Conservation (phyloP, 306 rosid species). For the Quercus berberidifolia region DNA sequence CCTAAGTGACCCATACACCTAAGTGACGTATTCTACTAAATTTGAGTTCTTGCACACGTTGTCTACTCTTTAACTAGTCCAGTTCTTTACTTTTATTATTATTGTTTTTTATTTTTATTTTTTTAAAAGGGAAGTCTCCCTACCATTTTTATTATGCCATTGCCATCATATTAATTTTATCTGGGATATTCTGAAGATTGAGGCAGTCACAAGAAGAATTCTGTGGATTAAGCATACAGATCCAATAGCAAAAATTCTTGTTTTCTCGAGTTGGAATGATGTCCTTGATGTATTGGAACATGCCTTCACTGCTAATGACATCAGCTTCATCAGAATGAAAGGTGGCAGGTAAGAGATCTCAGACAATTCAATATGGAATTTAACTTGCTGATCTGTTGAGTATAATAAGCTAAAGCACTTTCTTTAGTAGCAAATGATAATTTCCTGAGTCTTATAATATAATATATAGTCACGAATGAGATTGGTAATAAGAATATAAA, state of each 20-base stretch:
- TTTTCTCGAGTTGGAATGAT: constrained; percentile 95
- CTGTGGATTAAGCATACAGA: constrained; percentile 80
- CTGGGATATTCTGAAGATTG: constrained; percentile 57
- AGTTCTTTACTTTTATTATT: too few relatives aligned
- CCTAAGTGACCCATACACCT: background rate
- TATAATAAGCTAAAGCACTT: background rate
- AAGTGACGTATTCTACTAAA: constrained; percentile 15
- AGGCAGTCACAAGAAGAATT: constrained; percentile 87
- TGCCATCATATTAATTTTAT: background rate
- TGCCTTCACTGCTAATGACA: constrained; percentile 65
- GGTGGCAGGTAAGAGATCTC: constrained; percentile 83
- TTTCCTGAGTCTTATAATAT: background rate
- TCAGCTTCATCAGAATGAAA: constrained; percentile 74
- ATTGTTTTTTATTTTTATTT: too few relatives aligned
- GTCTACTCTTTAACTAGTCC: background rate
- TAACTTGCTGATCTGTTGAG: background rate
- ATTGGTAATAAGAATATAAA: background rate
- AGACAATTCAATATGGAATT: background rate
- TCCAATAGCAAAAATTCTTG: constrained; percentile 72
- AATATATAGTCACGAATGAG: background rate
- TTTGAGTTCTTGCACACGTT: background rate
- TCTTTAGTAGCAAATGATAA: background rate
- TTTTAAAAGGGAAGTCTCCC: background rate
- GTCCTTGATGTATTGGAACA: constrained; percentile 94
- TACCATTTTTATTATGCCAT: background rate